Conservation (phyloP, 768 basidiomycete species). For the Trametes maxima region DNA sequence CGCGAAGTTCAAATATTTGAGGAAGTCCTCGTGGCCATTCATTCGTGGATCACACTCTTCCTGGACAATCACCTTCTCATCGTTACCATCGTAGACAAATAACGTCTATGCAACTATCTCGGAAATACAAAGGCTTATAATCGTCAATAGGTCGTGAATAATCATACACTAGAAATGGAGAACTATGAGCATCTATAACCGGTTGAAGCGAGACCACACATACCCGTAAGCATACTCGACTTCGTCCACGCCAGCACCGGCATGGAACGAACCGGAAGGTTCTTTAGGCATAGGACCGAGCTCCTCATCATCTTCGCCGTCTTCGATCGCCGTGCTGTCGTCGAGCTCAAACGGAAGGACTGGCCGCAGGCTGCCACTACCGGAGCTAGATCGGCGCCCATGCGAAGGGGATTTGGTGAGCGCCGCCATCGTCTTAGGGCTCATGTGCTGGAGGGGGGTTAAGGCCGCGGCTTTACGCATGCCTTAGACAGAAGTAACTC, state of each 20-base stretch:
- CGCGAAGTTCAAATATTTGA: no score
- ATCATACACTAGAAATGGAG: conserved; percentile 3
- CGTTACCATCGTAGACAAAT: no score
- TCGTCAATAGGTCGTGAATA: neutral
- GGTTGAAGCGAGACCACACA: conserved; percentile 33
- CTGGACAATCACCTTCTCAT: no score
- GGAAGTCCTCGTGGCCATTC: neutral
- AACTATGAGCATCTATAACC: neutral
- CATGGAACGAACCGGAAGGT: conserved; percentile 68
- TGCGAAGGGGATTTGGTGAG: conserved; percentile 90
- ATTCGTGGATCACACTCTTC: neutral
- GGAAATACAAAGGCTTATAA: no score
- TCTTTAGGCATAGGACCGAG: conserved; percentile 79
- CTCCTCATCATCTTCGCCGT: conserved; percentile 77
- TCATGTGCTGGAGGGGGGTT: conserved; percentile 75
- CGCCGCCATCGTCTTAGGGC: conserved; percentile 92
- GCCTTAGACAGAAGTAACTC: conserved; percentile 30
- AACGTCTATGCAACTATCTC: no score
- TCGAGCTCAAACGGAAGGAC: conserved; percentile 78
- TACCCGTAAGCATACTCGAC: conserved; percentile 89
- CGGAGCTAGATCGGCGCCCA: conserved; percentile 77
- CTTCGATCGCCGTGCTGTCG: conserved; percentile 70
- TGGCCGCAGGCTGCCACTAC: conserved; percentile 75
- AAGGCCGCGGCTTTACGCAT: neutral
- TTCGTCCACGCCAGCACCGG: conserved; percentile 85